These are phyloP conservation scores for Pythium angustatum DNA, from an alignment of 352 stramenopile species.

Conservation along the genomic window DNA sequence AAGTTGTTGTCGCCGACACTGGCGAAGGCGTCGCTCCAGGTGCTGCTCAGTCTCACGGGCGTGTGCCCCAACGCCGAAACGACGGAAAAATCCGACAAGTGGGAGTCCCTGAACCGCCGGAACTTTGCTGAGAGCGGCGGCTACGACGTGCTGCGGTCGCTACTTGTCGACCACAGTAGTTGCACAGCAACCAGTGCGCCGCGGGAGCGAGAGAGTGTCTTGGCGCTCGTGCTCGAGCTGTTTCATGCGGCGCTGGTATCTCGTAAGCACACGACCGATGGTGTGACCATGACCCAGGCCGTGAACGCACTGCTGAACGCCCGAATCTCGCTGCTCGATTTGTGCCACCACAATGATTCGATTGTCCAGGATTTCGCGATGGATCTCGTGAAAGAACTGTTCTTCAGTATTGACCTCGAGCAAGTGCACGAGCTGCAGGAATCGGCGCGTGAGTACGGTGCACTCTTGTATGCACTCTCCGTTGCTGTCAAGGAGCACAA, in stretches of 20 bases:
- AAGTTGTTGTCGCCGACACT: conserved; percentile 56
- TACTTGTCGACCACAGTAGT: conserved; percentile 66
- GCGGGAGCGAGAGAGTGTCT: conserved; percentile 36
- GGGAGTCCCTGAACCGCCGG: conserved; percentile 69
- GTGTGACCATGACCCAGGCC: conserved; percentile 58
- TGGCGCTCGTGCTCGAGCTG: conserved; percentile 54
- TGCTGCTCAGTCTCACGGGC: conserved; percentile 60
- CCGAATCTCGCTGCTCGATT: conserved; percentile 59
- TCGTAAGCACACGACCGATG: conserved; percentile 51
- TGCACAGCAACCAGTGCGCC: background rate
- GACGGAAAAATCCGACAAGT: conserved; percentile 69
- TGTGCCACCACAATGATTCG: conserved; percentile 56
- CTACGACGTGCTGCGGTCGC: conserved; percentile 64
- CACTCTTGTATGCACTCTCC: conserved; percentile 67
- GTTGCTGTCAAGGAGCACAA: conserved; percentile 41
- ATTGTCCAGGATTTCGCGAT: conserved; percentile 57
- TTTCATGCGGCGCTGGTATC: conserved; percentile 69
- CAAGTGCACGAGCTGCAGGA: conserved; percentile 83
- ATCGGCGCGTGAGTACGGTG: conserved; percentile 71
- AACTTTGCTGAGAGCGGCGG: conserved; percentile 77
- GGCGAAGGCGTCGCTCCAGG: conserved; percentile 59
- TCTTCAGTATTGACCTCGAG: conserved; percentile 66
- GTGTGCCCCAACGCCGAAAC: conserved; percentile 49
- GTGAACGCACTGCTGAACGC: conserved; percentile 67
- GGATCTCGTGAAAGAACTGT: conserved; percentile 77